phyloP scores from a whole-genome alignment of 257 asterid genomes.

The Pogostemon cablin region DNA sequence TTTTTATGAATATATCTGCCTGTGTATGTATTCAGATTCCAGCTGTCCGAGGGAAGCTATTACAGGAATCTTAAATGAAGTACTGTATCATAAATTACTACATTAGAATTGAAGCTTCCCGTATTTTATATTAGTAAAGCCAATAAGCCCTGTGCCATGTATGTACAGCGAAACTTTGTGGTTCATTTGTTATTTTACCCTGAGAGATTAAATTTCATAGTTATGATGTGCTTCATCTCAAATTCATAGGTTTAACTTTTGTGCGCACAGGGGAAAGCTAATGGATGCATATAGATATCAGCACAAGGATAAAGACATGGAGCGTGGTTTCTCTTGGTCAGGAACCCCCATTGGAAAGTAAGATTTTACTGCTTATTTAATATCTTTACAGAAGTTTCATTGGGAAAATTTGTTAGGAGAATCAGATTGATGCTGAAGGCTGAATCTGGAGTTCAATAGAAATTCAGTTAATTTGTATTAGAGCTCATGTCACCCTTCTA shows the following conservation, averaged over 20 bases:
- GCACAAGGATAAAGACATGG: slow-evolving; percentile 81
- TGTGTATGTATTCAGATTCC: slow-evolving; percentile 1
- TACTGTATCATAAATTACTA: too few relatives aligned
- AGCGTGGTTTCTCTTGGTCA: slow-evolving; percentile 94
- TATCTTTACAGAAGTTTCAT: not conserved
- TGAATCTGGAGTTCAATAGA: not conserved
- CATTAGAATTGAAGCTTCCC: too few relatives aligned
- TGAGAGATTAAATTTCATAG: not conserved
- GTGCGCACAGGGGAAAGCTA: slow-evolving; percentile 64
- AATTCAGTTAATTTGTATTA: slow-evolving; percentile 16
- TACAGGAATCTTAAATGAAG: too few relatives aligned
- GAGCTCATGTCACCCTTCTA: slow-evolving; percentile 11
- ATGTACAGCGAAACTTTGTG: too few relatives aligned
- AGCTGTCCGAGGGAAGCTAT: too few relatives aligned
- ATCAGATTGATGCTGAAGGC: slow-evolving; percentile 6
- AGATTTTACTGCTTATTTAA: slow-evolving; percentile 35
- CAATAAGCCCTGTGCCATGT: too few relatives aligned
- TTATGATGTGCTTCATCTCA: not conserved
- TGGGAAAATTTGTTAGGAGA: not conserved
- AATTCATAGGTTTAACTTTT: slow-evolving; percentile 11
- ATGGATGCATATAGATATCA: slow-evolving; percentile 83
- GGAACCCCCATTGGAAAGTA: slow-evolving; percentile 94
- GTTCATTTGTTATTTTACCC: too few relatives aligned
- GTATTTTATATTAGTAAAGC: too few relatives aligned
- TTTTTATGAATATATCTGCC: not conserved